phyloP scores from a whole-genome alignment of 2,329 filamentous ascomycete species.

The Aspergillus sp. region DNA sequence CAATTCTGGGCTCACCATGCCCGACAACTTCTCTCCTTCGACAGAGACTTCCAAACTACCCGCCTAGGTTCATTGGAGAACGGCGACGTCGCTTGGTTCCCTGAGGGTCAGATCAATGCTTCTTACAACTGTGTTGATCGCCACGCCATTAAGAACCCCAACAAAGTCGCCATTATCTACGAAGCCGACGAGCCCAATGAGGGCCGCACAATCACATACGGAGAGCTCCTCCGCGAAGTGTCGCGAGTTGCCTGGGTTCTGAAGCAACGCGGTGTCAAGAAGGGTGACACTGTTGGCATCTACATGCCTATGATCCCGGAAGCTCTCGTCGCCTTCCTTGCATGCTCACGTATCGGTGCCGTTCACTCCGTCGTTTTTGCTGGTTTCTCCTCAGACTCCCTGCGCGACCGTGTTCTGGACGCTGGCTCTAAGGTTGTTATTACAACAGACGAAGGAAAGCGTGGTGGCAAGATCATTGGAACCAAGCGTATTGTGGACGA shows the following conservation, averaged over 20 bases:
- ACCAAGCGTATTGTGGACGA: constrained; percentile 99
- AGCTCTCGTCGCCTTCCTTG: constrained; percentile 85
- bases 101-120: constrained; percentile 90
- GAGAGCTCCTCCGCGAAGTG: constrained; percentile 89
- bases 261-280: constrained; percentile 93
- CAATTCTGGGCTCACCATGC: constrained; percentile 88
- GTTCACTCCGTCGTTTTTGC: constrained; percentile 98
- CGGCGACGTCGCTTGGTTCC: constrained; percentile 91
- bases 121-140: constrained; percentile 97
- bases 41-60: constrained; percentile 88
- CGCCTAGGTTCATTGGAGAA: constrained; percentile 71
- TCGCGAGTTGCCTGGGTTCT: constrained; percentile 83
- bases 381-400: constrained; percentile 93
- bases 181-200: constrained; percentile 89
- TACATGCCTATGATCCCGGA: constrained; percentile 99
- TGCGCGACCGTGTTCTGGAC: constrained; percentile 91
- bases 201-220: constrained; percentile 87
- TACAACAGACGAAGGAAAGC: constrained; percentile 95
- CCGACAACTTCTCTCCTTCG: constrained; percentile 86
- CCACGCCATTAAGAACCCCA: constrained; percentile 90
- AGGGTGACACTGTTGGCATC: constrained; percentile 94
- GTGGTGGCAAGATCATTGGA: constrained; percentile 93
- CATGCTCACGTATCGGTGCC: constrained; percentile 87
- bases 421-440: constrained; percentile 91
- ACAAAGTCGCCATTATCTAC: constrained; percentile 96